Percentiles rank a stretch among this genome's conserved stretches.
Conservation (phyloP, 1,139 yeast species). For the Magnusiomyces clavatus region DNA sequence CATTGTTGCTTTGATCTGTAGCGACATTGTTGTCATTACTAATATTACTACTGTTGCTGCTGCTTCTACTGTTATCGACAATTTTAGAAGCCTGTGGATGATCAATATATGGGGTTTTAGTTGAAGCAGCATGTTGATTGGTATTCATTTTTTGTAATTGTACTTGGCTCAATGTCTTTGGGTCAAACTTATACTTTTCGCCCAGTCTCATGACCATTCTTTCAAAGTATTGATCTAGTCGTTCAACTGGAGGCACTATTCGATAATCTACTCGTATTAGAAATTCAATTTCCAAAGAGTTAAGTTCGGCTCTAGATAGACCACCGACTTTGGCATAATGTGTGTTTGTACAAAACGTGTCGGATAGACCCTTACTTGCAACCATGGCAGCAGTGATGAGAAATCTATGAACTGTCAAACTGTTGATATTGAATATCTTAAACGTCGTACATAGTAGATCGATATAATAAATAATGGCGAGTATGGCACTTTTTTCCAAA, state of each 20-base stretch:
- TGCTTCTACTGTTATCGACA: neutral
- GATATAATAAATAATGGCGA: slow-evolving; percentile 79
- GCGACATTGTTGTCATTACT: neutral
- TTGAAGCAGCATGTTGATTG: too few species aligned
- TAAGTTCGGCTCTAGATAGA: slow-evolving; percentile 74
- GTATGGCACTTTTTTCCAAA: slow-evolving; percentile 70
- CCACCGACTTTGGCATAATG: slow-evolving; percentile 98
- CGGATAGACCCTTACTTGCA: slow-evolving; percentile 89
- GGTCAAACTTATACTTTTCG: slow-evolving; percentile 18
- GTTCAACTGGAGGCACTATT: slow-evolving; percentile 44
- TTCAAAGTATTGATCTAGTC: slow-evolving; percentile 34
- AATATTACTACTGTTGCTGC: slow-evolving; percentile 2
- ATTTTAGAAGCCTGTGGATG: too few species aligned
- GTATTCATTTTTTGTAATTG: too few species aligned
- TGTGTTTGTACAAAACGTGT: slow-evolving; percentile 84
- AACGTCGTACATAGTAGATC: slow-evolving; percentile 76
- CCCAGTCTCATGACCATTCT: slow-evolving; percentile 26
- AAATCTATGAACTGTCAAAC: slow-evolving; percentile 89
- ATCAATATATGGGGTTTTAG: too few species aligned
- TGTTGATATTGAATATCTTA: slow-evolving; percentile 74
- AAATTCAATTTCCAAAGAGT: slow-evolving; percentile 82
- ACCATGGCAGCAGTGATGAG: slow-evolving; percentile 84
- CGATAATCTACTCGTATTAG: slow-evolving; percentile 73
- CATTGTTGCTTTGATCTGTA: neutral
- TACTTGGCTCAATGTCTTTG: too few species aligned